Percentiles rank a stretch among this genome's conserved stretches.
These are phyloP conservation scores for Cyberlindnera maritima DNA, from an alignment of 805 yeast genomes.

Conservation along the genomic window DNA sequence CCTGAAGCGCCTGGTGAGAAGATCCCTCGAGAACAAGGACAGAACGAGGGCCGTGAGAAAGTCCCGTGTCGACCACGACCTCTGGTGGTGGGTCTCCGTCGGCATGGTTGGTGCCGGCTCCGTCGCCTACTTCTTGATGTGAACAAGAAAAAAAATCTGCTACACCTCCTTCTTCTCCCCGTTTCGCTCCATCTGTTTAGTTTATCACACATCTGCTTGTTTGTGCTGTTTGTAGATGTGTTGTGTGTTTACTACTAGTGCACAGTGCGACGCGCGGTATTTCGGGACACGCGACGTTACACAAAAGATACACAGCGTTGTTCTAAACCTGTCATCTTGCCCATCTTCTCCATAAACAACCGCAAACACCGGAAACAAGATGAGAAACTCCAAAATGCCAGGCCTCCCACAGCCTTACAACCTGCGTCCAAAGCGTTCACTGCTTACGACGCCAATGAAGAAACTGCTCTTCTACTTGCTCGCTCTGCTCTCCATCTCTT, in stretches of 20 bases:
- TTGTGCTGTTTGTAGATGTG: too few relatives aligned
- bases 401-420: slow-evolving; percentile 45
- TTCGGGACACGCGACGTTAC: neutral
- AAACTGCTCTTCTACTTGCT: slow-evolving; percentile 38
- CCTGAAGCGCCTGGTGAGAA: slow-evolving; percentile 48
- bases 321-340: too few relatives aligned
- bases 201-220: too few relatives aligned
- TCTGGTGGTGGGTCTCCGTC: slow-evolving; percentile 57
- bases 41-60: slow-evolving; percentile 68
- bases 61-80: slow-evolving; percentile 38
- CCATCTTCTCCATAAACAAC: too few relatives aligned
- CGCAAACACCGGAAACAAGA: too few relatives aligned
- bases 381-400: slow-evolving; percentile 30
- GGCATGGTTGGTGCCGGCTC: slow-evolving; percentile 41
- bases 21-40: slow-evolving; percentile 76
- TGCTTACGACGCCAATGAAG: slow-evolving; percentile 47
- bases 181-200: too few relatives aligned
- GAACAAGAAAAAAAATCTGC: neutral
- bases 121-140: slow-evolving; percentile 24
- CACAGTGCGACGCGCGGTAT: too few relatives aligned
- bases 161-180: too few relatives aligned
- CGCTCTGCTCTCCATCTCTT: slow-evolving; percentile 32
- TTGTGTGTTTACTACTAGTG: too few relatives aligned
- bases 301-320: too few relatives aligned
- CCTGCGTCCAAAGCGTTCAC: slow-evolving; percentile 28